Percentiles rank a stretch among this genome's conserved stretches.
Evolutionary conservation across 2,329 filamentous ascomycete genomes (phyloP).

Genomic region (Trichoderma arundinaceum): DNA sequence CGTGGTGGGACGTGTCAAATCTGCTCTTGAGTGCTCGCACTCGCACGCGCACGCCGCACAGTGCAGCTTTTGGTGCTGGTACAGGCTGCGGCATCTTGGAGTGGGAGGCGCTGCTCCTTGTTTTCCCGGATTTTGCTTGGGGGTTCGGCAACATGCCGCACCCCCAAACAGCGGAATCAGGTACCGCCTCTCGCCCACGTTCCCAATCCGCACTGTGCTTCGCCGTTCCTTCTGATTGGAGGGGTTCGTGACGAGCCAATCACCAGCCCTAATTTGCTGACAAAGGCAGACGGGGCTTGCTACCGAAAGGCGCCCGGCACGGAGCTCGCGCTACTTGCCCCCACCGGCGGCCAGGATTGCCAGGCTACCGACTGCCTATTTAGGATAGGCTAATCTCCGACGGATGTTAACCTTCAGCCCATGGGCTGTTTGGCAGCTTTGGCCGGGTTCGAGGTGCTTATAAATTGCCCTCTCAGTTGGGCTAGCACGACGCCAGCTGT

Average conservation of each 20-base stretch:
- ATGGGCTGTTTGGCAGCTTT: background rate
- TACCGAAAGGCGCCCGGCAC: constrained; percentile 11
- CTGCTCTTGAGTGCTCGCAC: too few species aligned
- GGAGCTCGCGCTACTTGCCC: background rate
- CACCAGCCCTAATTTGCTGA: background rate
- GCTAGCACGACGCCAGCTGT: background rate
- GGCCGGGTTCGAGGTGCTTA: background rate
- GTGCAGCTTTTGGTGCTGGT: too few species aligned
- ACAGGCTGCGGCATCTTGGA: too few species aligned
- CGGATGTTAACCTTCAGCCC: background rate
- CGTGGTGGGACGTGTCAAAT: background rate
- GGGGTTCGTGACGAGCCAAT: background rate
- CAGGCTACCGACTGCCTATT: constrained; percentile 14
- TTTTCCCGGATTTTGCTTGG: too few species aligned
- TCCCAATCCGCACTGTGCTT: background rate
- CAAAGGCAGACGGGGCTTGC: background rate
- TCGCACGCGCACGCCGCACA: too few species aligned
- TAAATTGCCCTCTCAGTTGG: background rate
- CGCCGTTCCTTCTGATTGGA: background rate
- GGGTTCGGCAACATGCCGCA: too few species aligned
- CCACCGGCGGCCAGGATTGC: background rate
- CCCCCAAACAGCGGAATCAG: too few species aligned
- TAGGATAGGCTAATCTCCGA: background rate
- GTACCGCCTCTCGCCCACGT: background rate
- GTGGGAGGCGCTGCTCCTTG: too few species aligned